Conservation (phyloP, 176 grass and related monocot species). For the barley (Hordeum vulgare) region DNA sequence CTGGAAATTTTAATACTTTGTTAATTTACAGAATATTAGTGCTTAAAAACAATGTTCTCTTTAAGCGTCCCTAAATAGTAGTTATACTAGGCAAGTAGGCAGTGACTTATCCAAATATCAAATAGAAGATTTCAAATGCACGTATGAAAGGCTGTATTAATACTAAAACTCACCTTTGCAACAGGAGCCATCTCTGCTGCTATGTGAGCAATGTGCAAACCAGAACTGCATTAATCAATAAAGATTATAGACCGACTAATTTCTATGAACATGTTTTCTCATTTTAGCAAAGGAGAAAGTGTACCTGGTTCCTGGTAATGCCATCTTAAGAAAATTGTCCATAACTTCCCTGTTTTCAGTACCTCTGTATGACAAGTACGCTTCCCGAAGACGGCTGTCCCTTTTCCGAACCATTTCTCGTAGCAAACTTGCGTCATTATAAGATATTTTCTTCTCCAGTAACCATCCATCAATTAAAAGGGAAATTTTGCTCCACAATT, state of each 20-base stretch:
- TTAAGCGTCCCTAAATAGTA: background rate
- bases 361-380: conserved; percentile 64
- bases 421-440: conserved; percentile 48
- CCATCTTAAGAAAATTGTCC: conserved; percentile 68
- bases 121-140: conserved; percentile 10
- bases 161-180: conserved; percentile 63
- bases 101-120: conserved; percentile 2
- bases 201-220: conserved; percentile 86
- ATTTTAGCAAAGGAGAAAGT: conserved; percentile 6
- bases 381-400: conserved; percentile 62
- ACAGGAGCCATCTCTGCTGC: conserved; percentile 99
- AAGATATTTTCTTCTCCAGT: conserved; percentile 85
- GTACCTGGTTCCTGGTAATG: conserved; percentile 57
- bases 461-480: conserved; percentile 89
- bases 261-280: background rate
- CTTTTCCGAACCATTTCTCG: conserved; percentile 75
- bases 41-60: background rate
- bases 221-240: conserved; percentile 53
- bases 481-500: conserved; percentile 80
- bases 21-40: background rate
- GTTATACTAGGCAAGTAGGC: background rate
- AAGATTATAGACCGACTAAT: background rate
- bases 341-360: conserved; percentile 66
- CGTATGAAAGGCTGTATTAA: conserved; percentile 15
- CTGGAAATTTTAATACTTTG: background rate